A percentile compares a stretch with the other conserved stretches of the same genome.
Evolutionary conservation across 306 rosid species (phyloP).

Genomic region (Datisca glomerata): DNA sequence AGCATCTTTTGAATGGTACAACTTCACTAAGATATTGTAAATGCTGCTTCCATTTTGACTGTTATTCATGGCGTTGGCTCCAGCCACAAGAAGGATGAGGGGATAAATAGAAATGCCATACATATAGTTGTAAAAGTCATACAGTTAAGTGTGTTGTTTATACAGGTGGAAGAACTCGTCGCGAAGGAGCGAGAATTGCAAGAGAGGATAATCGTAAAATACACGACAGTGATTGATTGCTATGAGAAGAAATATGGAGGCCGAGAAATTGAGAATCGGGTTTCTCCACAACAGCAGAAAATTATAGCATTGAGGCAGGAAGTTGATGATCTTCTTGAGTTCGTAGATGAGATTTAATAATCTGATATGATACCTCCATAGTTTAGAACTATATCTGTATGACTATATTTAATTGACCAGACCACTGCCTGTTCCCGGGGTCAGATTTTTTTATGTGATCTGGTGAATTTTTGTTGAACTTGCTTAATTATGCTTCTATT

Average conservation of each 20-base stretch:
- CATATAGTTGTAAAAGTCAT: too few relatives aligned
- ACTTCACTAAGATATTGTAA: too few relatives aligned
- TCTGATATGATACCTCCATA: too few relatives aligned
- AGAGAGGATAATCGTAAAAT: slow-evolving; percentile 72
- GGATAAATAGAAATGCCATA: too few relatives aligned
- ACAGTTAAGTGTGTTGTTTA: too few relatives aligned
- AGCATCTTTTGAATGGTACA: too few relatives aligned
- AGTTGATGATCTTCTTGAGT: slow-evolving; percentile 74
- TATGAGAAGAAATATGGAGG: slow-evolving; percentile 83
- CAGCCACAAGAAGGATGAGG: too few relatives aligned
- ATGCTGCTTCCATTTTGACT: too few relatives aligned
- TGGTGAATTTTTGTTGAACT: not conserved
- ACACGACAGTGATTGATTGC: slow-evolving; percentile 71
- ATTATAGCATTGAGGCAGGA: slow-evolving; percentile 63
- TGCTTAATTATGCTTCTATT: too few relatives aligned
- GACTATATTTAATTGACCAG: not conserved
- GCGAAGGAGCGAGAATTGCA: slow-evolving; percentile 77
- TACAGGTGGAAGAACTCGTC: slow-evolving; percentile 82
- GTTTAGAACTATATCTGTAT: too few relatives aligned
- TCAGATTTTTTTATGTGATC: not conserved
- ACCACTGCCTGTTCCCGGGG: not conserved
- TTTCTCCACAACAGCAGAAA: slow-evolving; percentile 68
- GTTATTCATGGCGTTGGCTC: too few relatives aligned
- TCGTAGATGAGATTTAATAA: slow-evolving; percentile 53
- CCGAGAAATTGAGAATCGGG: slow-evolving; percentile 80